phyloP scores from a whole-genome alignment of 495 filamentous ascomycete genomes.

The Daldinia loculata region DNA sequence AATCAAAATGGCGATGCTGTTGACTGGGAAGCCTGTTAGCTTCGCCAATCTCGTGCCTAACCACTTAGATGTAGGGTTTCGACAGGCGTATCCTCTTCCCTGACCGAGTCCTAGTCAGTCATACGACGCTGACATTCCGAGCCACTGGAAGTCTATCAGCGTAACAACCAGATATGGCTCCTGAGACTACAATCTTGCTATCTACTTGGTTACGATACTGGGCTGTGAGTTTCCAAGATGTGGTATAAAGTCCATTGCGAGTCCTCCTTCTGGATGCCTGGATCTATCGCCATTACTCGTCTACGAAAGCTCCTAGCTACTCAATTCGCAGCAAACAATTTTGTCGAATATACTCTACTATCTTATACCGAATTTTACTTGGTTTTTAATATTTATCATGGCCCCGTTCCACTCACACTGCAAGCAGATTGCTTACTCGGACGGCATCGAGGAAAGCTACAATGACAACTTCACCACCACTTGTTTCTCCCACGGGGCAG shows the following conservation, averaged over 20 bases:
- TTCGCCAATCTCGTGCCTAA: constrained; percentile 9
- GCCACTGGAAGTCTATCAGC: constrained; percentile 14
- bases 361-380: neutral
- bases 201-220: constrained; percentile 6
- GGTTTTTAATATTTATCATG: constrained; percentile 1
- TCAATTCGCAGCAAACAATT: neutral
- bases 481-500: neutral
- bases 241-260: neutral
- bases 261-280: neutral
- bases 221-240: constrained; percentile 3
- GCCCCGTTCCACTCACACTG: neutral
- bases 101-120: constrained; percentile 34
- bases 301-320: neutral
- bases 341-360: neutral
- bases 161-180: constrained; percentile 10
- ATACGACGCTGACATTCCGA: constrained; percentile 36
- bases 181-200: neutral
- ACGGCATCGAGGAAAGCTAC: neutral
- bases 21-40: constrained; percentile 20
- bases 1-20: constrained; percentile 22
- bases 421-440: neutral
- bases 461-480: neutral
- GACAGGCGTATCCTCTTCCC: constrained; percentile 20
- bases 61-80: constrained; percentile 9
- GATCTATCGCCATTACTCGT: neutral